Evolutionary conservation across 371 early-diverging fungal species (phyloP), one percentile per base, ranked within the genome.

Genomic region (Zopfochytrium polystomum): DNA sequence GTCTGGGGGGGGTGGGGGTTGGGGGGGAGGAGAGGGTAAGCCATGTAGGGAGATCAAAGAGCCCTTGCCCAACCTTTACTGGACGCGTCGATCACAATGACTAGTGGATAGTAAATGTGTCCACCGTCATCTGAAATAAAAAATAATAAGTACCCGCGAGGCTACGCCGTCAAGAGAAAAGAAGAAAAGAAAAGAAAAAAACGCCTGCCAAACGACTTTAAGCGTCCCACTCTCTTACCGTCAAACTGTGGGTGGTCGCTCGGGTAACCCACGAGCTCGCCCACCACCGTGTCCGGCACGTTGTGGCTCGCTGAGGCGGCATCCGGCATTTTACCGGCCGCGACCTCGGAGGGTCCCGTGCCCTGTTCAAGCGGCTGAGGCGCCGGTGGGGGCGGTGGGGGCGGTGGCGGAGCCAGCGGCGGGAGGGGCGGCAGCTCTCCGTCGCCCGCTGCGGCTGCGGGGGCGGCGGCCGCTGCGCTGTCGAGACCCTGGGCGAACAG

Each of bases 41-140:
- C 47, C n/a, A 13, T 13, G 13, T 1, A 23, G 47, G 26, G 26
- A 11, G 23, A 47, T 20, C 13, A 42, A 11, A n/a, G n/a, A 13
- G 29, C 33, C 20, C 54, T 35, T n/a, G 11, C 33, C 20, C n/a
- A 4, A 22, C 25, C 25, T 25, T 55, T 56, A 3, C n/a, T 30
- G 2, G 53, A n/a, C 1, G 61, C 45, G 25, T 61, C 61, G 54
- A 54, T 44, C 1, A 46, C 45, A 34, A 54, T 61, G 6, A 54
- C 52, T 7, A 59, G 26, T 18, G 60, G 60, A 25, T 59, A 59
- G 49, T 51, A 59, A n/a, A 58, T 32, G 15, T 20, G n/a, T 18
- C 33, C 56, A 11, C 45, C 45, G n/a, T n/a, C n/a, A n/a, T n/a
- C n/a, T n/a, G n/a, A n/a, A n/a, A n/a, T n/a, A n/a, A n/a, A n/a